Conservation (phyloP, 768 basidiomycete genomes). For the Hygrocybe coccinea region DNA sequence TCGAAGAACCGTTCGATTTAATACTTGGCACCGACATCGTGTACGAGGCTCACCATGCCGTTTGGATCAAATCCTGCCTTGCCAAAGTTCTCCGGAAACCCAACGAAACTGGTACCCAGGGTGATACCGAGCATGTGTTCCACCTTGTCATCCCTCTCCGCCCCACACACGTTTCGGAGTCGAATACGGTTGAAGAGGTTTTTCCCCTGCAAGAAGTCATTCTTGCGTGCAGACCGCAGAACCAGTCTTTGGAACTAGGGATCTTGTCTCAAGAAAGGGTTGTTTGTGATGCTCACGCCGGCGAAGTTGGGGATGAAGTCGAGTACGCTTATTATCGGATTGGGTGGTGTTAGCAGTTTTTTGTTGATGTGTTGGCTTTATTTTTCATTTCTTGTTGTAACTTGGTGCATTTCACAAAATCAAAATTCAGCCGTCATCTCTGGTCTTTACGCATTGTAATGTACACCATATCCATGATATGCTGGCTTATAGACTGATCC, state of each 20-base stretch:
- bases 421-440: neutral
- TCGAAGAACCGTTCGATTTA: constrained; percentile 54
- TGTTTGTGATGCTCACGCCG: constrained; percentile 46
- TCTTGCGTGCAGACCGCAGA: neutral
- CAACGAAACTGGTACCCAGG: neutral
- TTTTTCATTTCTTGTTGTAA: too few species aligned
- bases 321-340: constrained; percentile 71
- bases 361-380: neutral
- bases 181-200: constrained; percentile 49
- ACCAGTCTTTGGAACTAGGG: constrained; percentile 29
- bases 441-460: too few species aligned
- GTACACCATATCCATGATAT: too few species aligned
- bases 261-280: constrained; percentile 54
- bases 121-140: constrained; percentile 38
- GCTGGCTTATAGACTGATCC: too few species aligned
- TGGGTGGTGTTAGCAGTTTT: constrained; percentile 47
- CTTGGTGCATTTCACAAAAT: too few species aligned
- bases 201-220: constrained; percentile 33
- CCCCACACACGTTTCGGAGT: constrained; percentile 56
- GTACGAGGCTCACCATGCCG: constrained; percentile 67
- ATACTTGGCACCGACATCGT: constrained; percentile 80
- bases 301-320: constrained; percentile 41
- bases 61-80: constrained; percentile 65
- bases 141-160: constrained; percentile 79
- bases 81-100: constrained; percentile 41